Evolutionary conservation across 805 yeast genomes (phyloP), one percentile per base, ranked within the genome.

Genomic region (Cyberlindnera veronae): DNA sequence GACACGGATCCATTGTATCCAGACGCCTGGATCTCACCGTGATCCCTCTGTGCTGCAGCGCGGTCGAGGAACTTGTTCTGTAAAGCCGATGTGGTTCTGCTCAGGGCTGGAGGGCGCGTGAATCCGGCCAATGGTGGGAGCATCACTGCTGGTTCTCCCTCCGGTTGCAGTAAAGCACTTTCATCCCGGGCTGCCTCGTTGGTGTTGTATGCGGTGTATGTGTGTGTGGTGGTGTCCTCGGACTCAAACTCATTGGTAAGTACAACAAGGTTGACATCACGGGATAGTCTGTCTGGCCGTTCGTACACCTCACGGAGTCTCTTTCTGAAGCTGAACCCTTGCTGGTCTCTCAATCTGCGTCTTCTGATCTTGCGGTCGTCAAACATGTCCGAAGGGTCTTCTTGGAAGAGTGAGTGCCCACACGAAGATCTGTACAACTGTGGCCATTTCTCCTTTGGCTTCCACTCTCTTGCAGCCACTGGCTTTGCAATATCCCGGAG

Each of bases 391-490:
- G 68, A 42, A 5, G 67, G 57, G 54, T 85, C 91, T 36, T 74
- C 74, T n/a, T 83, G 71, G 63, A 91, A 91, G 5, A 95, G 87
- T 1, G 56, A 51, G 32, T 45, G 95, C 79, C 96, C 96, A 52
- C 76, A 78, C 3, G 83, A 69, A 0, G 88, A 77, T 12, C 68
- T 61, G 48, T 75, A 69, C 24, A 87, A 63, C 39, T 69, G 75
- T 3, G 95, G 95, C 77, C 77, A 72, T 30, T 33, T 34, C 8
- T 49, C 55, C 42, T 61, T 50, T 39, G 65, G 48, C 53, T 68
- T 70, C 95, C 96, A 93, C 62, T 93, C 98, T 51, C 90, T 72
- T 6, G 79, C 68, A 10, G 90, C 80, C 6, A 88, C 75, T 0
- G 98, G 96, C 41, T 95, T 76, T 46, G 82, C 81, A 18, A 73